Conservation (phyloP, 2,329 filamentous ascomycete genomes). For the Aspergillus pseudoterreus region DNA sequence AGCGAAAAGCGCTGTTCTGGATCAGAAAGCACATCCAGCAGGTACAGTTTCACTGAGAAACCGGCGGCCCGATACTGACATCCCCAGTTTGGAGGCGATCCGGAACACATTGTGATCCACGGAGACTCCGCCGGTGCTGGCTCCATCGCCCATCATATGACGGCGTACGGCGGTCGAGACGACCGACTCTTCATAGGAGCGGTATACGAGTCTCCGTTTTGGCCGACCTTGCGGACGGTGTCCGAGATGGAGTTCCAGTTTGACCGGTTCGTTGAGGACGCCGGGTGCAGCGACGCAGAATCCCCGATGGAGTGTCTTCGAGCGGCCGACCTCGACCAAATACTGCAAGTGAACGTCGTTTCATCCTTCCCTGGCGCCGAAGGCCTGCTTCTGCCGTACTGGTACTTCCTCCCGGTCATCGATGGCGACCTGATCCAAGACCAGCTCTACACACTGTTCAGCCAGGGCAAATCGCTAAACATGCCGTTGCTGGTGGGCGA, state of each 20-base stretch:
- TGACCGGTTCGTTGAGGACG: constrained; percentile 42
- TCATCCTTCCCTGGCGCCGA: constrained; percentile 41
- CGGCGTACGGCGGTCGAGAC: constrained; percentile 49
- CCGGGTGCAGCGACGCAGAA: constrained; percentile 36
- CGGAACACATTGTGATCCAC: constrained; percentile 57
- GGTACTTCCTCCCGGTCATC: constrained; percentile 54
- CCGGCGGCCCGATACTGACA: neutral
- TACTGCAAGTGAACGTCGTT: constrained; percentile 41
- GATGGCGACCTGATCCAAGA: constrained; percentile 53
- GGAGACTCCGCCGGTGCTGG: constrained; percentile 61
- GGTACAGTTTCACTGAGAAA: constrained; percentile 1
- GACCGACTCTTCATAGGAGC: constrained; percentile 47
- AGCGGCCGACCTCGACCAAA: constrained; percentile 33
- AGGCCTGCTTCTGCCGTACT: constrained; percentile 38
- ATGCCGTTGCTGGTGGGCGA: constrained; percentile 53
- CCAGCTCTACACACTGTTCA: constrained; percentile 49
- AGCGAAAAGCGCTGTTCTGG: constrained; percentile 60
- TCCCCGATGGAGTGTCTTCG: constrained; percentile 46
- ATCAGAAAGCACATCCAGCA: constrained; percentile 54
- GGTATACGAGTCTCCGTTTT: constrained; percentile 49
- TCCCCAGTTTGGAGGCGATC: constrained; percentile 57
- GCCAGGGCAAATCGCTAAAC: constrained; percentile 49
- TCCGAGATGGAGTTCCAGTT: constrained; percentile 47
- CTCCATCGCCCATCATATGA: constrained; percentile 53
- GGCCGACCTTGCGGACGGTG: constrained; percentile 45